phyloP scores from a whole-genome alignment of 495 filamentous ascomycete genomes.

The Patellaria atrata region DNA sequence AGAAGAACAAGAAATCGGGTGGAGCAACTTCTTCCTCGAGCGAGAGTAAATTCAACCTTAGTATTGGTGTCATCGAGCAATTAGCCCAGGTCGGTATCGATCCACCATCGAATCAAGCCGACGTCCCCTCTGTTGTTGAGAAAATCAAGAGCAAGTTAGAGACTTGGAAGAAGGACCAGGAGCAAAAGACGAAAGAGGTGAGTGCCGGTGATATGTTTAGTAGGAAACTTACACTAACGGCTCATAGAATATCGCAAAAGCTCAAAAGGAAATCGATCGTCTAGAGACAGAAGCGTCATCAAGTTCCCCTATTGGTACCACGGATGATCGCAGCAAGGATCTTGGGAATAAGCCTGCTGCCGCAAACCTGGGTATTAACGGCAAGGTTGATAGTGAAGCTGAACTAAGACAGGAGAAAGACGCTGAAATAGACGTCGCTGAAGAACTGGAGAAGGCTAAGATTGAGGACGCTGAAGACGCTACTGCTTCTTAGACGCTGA shows the following conservation, averaged over 20 bases:
- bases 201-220: slow-evolving; percentile 20
- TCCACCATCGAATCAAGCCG: slow-evolving; percentile 69
- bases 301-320: no score
- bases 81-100: slow-evolving; percentile 69
- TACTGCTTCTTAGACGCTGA: no score
- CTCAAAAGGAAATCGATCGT: slow-evolving; percentile 50
- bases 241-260: slow-evolving; percentile 54
- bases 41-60: slow-evolving; percentile 65
- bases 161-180: slow-evolving; percentile 87
- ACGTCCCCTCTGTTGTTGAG: slow-evolving; percentile 63
- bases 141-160: slow-evolving; percentile 83
- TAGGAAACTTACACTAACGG: neutral
- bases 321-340: slow-evolving; percentile 29
- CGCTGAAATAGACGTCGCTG: slow-evolving; percentile 38
- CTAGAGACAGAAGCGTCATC: slow-evolving; percentile 48
- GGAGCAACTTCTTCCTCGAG: slow-evolving; percentile 28
- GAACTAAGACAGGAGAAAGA: slow-evolving; percentile 46
- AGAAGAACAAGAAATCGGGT: slow-evolving; percentile 78
- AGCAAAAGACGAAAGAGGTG: slow-evolving; percentile 82
- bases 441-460: slow-evolving; percentile 44
- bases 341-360: slow-evolving; percentile 39
- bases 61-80: slow-evolving; percentile 80
- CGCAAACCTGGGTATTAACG: slow-evolving; percentile 37
- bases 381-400: slow-evolving; percentile 35
- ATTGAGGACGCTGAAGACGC: slow-evolving; percentile 36